Percentiles rank a stretch among this genome's conserved stretches.
phyloP scores from a whole-genome alignment of 176 grass and related monocot species.

The Avena insularis region DNA sequence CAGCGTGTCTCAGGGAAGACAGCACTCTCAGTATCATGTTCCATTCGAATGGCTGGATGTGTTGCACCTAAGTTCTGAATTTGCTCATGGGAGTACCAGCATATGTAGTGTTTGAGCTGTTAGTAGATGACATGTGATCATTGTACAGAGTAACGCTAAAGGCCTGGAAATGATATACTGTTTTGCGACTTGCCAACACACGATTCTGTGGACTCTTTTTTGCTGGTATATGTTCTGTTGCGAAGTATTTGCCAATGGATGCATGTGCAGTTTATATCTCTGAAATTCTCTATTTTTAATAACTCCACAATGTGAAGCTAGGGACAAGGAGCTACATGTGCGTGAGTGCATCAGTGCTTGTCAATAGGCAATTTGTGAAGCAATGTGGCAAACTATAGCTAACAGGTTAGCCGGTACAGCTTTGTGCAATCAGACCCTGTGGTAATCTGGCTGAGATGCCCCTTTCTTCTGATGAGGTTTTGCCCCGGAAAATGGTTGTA shows the following conservation, averaged over 20 bases:
- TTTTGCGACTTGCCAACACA: conserved; percentile 41
- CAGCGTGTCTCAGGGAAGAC: background rate
- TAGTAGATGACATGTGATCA: conserved; percentile 56
- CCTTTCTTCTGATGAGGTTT: background rate
- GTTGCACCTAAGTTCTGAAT: conserved; percentile 39
- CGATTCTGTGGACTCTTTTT: conserved; percentile 44
- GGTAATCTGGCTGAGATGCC: background rate
- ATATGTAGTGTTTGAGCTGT: conserved; percentile 49
- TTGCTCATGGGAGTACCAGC: background rate
- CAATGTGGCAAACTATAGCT: background rate
- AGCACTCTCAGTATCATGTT: conserved; percentile 17
- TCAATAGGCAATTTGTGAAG: background rate
- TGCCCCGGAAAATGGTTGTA: background rate
- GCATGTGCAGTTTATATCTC: conserved; percentile 26
- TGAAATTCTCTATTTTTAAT: background rate
- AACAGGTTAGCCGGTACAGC: background rate
- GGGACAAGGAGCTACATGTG: background rate
- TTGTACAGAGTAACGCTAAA: conserved; percentile 56
- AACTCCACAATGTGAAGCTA: background rate
- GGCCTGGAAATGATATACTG: conserved; percentile 44
- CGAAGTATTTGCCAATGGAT: conserved; percentile 30
- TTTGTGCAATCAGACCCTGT: background rate
- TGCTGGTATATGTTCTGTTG: conserved; percentile 40
- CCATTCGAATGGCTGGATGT: conserved; percentile 32
- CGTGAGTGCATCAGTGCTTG: background rate